Percentiles rank a stretch among this genome's conserved stretches.
phyloP scores from a whole-genome alignment of 768 basidiomycete species.

The Gelatoporia subvermispora region DNA sequence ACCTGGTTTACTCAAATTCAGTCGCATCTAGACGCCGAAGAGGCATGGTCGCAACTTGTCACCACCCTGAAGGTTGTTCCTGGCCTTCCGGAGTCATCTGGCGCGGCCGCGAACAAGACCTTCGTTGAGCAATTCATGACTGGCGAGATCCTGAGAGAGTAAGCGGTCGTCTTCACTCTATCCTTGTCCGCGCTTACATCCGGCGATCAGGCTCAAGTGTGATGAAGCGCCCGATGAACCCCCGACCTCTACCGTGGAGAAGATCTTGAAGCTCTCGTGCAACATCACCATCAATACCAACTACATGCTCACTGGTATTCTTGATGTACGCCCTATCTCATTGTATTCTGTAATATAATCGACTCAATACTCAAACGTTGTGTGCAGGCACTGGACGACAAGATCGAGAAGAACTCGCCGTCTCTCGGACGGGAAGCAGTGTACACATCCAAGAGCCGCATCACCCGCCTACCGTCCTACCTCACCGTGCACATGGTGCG shows the following conservation, averaged over 20 bases:
- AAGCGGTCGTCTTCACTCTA: constrained; percentile 15
- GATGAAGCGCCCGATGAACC: constrained; percentile 82
- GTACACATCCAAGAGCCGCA: constrained; percentile 75
- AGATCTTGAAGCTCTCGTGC: constrained; percentile 85
- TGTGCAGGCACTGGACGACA: constrained; percentile 74
- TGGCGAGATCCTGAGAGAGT: constrained; percentile 75
- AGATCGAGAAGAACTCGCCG: constrained; percentile 80
- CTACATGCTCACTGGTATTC: constrained; percentile 82
- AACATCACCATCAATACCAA: constrained; percentile 87
- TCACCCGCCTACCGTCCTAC: constrained; percentile 81
- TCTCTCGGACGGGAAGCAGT: constrained; percentile 73
- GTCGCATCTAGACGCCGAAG: constrained; percentile 94
- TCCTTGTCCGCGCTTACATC: not conserved
- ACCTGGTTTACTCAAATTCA: no score
- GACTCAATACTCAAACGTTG: not conserved
- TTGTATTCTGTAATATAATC: constrained; percentile 7
- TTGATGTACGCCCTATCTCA: constrained; percentile 48
- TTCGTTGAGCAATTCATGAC: constrained; percentile 81
- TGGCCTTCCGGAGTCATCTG: constrained; percentile 27
- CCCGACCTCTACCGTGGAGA: constrained; percentile 56
- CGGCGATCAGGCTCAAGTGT: constrained; percentile 57
- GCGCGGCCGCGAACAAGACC: constrained; percentile 26
- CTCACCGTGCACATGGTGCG: constrained; percentile 93
- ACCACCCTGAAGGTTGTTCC: constrained; percentile 70
- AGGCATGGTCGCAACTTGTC: constrained; percentile 78